A percentile compares a stretch with the other conserved stretches of the same genome.
Conservation (phyloP, 2,329 filamentous ascomycete species). For the Aspergillus hiratsukae region DNA sequence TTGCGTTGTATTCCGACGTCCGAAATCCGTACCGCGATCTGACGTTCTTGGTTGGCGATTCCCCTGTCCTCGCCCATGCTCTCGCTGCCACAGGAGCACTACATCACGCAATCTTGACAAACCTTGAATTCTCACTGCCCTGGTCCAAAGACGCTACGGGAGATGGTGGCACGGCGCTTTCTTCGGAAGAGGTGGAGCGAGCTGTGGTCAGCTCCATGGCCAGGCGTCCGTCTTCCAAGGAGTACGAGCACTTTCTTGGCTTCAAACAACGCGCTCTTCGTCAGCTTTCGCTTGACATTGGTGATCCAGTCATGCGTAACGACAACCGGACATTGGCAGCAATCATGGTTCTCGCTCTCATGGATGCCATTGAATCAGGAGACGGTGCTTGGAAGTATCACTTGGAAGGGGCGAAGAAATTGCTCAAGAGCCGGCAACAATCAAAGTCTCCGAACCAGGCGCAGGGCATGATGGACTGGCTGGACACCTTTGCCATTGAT, state of each 20-base stretch:
- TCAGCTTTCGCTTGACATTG: slow-evolving; percentile 35
- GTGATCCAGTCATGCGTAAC: slow-evolving; percentile 26
- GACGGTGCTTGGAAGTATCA: slow-evolving; percentile 50
- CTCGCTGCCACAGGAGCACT: slow-evolving; percentile 47
- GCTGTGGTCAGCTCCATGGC: slow-evolving; percentile 27
- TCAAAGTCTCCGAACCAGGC: slow-evolving; percentile 10
- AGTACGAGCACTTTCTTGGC: slow-evolving; percentile 40
- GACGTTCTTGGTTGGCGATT: slow-evolving; percentile 41
- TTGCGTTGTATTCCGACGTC: slow-evolving; percentile 45
- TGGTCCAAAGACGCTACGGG: slow-evolving; percentile 23
- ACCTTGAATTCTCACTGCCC: slow-evolving; percentile 30
- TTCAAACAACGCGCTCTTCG: slow-evolving; percentile 47
- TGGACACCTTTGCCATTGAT: slow-evolving; percentile 36
- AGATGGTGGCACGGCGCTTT: slow-evolving; percentile 13
- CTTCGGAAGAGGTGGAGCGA: slow-evolving; percentile 25
- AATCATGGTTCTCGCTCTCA: slow-evolving; percentile 47
- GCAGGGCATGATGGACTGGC: slow-evolving; percentile 26
- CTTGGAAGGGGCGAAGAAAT: slow-evolving; percentile 47
- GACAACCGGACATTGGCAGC: slow-evolving; percentile 44
- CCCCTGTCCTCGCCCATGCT: slow-evolving; percentile 44
- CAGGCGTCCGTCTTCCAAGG: slow-evolving; percentile 30
- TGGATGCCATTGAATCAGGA: slow-evolving; percentile 49
- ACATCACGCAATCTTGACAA: slow-evolving; percentile 41
- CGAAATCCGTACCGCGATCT: slow-evolving; percentile 48
- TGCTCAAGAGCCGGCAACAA: slow-evolving; percentile 38